Conservation (phyloP, 345 rosid species). For the Acer campestre region DNA sequence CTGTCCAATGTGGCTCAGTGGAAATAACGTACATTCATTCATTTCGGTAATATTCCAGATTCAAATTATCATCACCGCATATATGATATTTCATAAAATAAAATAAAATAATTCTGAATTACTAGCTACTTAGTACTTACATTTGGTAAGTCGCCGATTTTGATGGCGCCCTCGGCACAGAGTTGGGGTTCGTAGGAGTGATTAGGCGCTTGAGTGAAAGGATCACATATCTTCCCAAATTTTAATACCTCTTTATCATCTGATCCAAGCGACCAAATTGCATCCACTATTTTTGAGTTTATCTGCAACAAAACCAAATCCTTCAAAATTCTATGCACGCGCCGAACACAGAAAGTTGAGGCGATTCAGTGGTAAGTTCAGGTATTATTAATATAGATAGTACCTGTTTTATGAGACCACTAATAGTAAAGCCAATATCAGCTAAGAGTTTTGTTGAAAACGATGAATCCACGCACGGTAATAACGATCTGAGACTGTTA, state of each 20-base stretch:
- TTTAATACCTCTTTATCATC: slow-evolving; percentile 17
- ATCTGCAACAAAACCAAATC: slow-evolving; percentile 33
- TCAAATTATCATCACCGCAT: too few species aligned
- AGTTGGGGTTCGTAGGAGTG: slow-evolving; percentile 40
- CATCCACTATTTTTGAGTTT: slow-evolving; percentile 38
- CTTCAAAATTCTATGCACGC: not conserved
- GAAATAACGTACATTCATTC: too few species aligned
- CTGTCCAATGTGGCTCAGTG: too few species aligned
- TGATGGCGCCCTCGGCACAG: slow-evolving; percentile 45
- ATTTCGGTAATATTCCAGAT: too few species aligned
- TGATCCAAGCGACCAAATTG: slow-evolving; percentile 22
- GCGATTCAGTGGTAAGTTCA: too few species aligned
- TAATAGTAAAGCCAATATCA: slow-evolving; percentile 44
- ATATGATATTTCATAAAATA: too few species aligned
- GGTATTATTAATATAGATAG: not conserved
- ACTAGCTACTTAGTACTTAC: slow-evolving; percentile 40
- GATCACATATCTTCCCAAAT: slow-evolving; percentile 48
- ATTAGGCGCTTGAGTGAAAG: slow-evolving; percentile 52
- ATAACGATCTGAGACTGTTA: slow-evolving; percentile 38
- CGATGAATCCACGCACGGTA: slow-evolving; percentile 56
- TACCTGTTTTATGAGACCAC: slow-evolving; percentile 52
- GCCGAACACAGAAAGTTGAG: too few species aligned
- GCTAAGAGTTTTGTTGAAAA: slow-evolving; percentile 38
- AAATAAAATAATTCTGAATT: not conserved
- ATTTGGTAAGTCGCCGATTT: slow-evolving; percentile 46